Conservation (phyloP, 2,329 filamentous ascomycete genomes). For the Didymella keratinophila region DNA sequence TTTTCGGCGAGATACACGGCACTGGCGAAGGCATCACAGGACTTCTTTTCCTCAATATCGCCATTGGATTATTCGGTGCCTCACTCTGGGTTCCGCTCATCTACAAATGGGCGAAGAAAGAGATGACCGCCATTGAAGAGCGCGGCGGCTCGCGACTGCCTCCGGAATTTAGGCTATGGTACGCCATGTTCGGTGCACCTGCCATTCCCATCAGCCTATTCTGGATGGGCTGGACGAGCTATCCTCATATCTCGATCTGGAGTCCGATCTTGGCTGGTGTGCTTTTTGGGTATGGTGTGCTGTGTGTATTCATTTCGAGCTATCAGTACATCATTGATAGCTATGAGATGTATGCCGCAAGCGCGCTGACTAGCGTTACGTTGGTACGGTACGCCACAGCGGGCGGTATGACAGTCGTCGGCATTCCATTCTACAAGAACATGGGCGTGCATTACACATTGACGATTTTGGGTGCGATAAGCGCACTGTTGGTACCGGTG, state of each 20-base stretch:
- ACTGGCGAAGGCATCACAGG: conserved; percentile 57
- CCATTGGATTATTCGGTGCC: conserved; percentile 52
- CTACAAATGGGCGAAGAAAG: conserved; percentile 54
- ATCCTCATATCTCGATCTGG: conserved; percentile 25
- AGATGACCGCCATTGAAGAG: conserved; percentile 53
- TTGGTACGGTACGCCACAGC: conserved; percentile 53
- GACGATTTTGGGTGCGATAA: conserved; percentile 46
- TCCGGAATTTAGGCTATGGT: conserved; percentile 64
- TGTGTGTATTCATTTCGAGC: conserved; percentile 53
- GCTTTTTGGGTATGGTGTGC: conserved; percentile 17
- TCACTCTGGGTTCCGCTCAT: conserved; percentile 55
- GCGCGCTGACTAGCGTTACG: conserved; percentile 54
- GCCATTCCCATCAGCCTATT: conserved; percentile 62
- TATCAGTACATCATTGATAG: conserved; percentile 67
- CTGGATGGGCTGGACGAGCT: conserved; percentile 66
- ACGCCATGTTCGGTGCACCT: conserved; percentile 60
- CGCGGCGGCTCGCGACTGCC: conserved; percentile 52
- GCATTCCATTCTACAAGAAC: conserved; percentile 52
- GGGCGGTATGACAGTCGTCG: conserved; percentile 52
- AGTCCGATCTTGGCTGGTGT: conserved; percentile 10
- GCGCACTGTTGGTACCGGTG: conserved; percentile 46
- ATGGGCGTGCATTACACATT: conserved; percentile 46
- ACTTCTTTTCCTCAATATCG: conserved; percentile 59
- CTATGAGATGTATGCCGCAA: conserved; percentile 63
- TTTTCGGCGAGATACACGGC: conserved; percentile 60